phyloP scores from a whole-genome alignment of 768 basidiomycete species.

The Brasilioporus rufonigricans region DNA sequence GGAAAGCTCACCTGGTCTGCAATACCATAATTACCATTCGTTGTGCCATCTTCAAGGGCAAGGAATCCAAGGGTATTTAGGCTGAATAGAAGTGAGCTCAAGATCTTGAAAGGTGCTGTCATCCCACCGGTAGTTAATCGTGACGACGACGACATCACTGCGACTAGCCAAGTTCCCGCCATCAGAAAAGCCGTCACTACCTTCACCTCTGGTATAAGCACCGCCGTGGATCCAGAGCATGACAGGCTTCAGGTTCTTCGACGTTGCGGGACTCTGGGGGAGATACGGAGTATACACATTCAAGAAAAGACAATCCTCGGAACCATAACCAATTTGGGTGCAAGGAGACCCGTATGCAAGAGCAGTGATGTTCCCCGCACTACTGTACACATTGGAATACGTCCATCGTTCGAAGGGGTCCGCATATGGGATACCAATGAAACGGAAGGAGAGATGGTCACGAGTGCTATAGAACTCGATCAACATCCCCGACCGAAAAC shows the following conservation, averaged over 20 bases:
- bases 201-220: constrained; percentile 41
- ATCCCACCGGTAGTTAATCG: constrained; percentile 35
- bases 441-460: constrained; percentile 48
- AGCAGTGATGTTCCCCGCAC: neutral
- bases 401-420: constrained; percentile 1
- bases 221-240: constrained; percentile 54
- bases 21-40: constrained; percentile 14
- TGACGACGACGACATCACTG: constrained; percentile 40
- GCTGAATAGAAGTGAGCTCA: neutral
- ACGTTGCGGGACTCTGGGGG: constrained; percentile 12
- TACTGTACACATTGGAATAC: neutral
- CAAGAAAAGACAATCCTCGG: constrained; percentile 48
- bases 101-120: neutral
- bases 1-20: constrained; percentile 4
- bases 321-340: constrained; percentile 27
- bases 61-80: constrained; percentile 11
- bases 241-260: constrained; percentile 37
- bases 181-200: constrained; percentile 39
- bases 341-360: constrained; percentile 20
- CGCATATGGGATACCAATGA: constrained; percentile 52
- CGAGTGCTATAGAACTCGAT: constrained; percentile 27
- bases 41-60: constrained; percentile 3
- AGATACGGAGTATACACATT: constrained; percentile 46
- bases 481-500: neutral
- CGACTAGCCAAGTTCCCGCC: constrained; percentile 45